Conservation (phyloP, 768 basidiomycete genomes). For the Sporobolomyces roseus region DNA sequence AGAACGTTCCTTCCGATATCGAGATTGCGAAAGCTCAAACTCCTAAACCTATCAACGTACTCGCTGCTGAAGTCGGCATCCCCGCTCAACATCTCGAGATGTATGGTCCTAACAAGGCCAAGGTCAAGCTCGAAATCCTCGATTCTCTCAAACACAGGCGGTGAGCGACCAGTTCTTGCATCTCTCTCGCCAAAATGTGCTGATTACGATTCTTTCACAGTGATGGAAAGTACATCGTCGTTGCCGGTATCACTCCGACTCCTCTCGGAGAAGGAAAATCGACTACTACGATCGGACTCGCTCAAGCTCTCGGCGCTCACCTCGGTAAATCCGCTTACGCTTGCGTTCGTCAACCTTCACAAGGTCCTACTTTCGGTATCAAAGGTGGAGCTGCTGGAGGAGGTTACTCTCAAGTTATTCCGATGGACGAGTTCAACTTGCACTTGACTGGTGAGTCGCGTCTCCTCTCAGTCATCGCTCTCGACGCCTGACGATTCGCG, state of each 20-base stretch:
- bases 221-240: slow-evolving; percentile 86
- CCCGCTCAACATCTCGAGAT: slow-evolving; percentile 80
- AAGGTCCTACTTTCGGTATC: slow-evolving; percentile 98
- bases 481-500: neutral
- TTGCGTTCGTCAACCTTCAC: slow-evolving; percentile 95
- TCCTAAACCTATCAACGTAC: slow-evolving; percentile 77
- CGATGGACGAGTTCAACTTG: slow-evolving; percentile 99
- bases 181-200: no score
- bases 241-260: slow-evolving; percentile 60
- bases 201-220: no score
- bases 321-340: slow-evolving; percentile 88
- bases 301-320: slow-evolving; percentile 92
- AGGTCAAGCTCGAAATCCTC: slow-evolving; percentile 84
- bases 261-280: slow-evolving; percentile 92
- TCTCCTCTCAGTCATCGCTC: neutral
- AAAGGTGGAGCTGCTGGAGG: slow-evolving; percentile 98
- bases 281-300: slow-evolving; percentile 93
- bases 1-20: slow-evolving; percentile 91
- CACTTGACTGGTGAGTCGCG: slow-evolving; percentile 61
- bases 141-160: slow-evolving; percentile 77
- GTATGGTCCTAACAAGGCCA: slow-evolving; percentile 95
- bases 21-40: slow-evolving; percentile 92
- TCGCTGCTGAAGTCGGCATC: slow-evolving; percentile 84
- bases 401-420: slow-evolving; percentile 97
- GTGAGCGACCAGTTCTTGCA: slow-evolving; percentile 41